phyloP scores from a whole-genome alignment of 768 basidiomycete genomes.

The Exsudoporus frostii region DNA sequence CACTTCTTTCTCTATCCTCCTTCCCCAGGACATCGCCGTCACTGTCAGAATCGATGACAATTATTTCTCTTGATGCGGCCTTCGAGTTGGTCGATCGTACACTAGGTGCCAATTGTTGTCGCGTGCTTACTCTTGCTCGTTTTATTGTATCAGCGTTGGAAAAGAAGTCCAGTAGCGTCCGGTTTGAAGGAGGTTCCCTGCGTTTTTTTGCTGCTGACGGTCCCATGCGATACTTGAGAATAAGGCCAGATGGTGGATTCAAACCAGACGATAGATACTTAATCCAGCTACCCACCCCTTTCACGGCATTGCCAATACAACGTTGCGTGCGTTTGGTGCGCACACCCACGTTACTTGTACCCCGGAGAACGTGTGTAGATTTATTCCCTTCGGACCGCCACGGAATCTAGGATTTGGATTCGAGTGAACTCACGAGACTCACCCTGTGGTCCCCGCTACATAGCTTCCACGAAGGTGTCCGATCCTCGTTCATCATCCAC shows the following conservation, averaged over 20 bases:
- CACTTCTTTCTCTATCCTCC: neutral
- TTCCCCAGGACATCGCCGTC: conserved; percentile 31
- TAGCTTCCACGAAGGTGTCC: neutral
- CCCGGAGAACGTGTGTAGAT: too few relatives aligned
- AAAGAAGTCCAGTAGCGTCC: conserved; percentile 50
- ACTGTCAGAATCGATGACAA: conserved; percentile 63
- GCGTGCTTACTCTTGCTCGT: conserved; percentile 14
- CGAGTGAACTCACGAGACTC: too few relatives aligned
- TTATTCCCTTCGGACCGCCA: too few relatives aligned
- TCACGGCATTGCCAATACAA: too few relatives aligned
- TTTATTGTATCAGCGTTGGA: conserved; percentile 21
- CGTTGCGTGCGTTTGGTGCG: too few relatives aligned
- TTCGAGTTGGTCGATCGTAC: neutral
- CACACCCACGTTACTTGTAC: too few relatives aligned
- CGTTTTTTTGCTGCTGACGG: conserved; percentile 37
- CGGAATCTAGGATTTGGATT: too few relatives aligned
- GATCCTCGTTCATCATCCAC: neutral
- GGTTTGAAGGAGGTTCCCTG: conserved; percentile 28
- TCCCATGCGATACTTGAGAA: conserved; percentile 29
- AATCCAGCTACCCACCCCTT: too few relatives aligned
- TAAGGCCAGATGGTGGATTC: neutral
- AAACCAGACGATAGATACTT: neutral
- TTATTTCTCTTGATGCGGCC: conserved; percentile 39
- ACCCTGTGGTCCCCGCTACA: too few relatives aligned
- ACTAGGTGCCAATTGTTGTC: neutral